Evolutionary conservation across 768 basidiomycete genomes (phyloP), one percentile per base, ranked within the genome.

Genomic region (Xanthoconium purpureum): DNA sequence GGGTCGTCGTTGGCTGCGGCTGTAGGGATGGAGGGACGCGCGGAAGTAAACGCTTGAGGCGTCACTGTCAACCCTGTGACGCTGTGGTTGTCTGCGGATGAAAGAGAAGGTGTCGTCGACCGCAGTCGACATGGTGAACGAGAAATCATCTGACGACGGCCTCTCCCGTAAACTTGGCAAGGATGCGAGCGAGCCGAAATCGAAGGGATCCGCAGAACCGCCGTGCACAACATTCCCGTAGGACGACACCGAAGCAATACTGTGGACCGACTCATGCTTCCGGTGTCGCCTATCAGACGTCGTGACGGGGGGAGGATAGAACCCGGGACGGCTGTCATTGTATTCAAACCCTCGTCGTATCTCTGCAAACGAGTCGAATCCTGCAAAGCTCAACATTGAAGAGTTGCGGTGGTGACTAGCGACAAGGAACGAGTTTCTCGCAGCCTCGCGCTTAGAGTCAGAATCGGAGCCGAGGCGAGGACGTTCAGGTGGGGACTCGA

Each of bases 341-440:
- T 88, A 91, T 66, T 91, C 89, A 58, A 91, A 92, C 2, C 85
- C 88, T 48, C 88, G 80, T 32, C 89, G 75, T n/a, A 91, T 81
- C 64, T 90, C 89, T 18, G 86, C 84, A 60, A 90, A 92, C 0
- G 87, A 86, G 45, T 86, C 84, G 15, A 91, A 77, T 0, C 89
- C 89, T 5, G 73, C 77, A 61, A 92, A 91, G 67, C 88, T 90
- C 49, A 81, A 66, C 3, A 71, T 80, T 0, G 88, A 89, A 3
- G 67, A 58, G 18, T 66, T 65, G 32, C 76, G 72, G 2, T 73
- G 67, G 42, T 77, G 78, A 38, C 64, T 43, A 20, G 55, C 18
- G 50, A 63, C 6, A 5, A 54, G 28, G 14, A 45, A 47, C 18
- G 73, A 64, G 45, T 51, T 43, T n/a, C 63, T 59, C 5, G 52